Percentiles rank a stretch among this genome's conserved stretches.
Evolutionary conservation across 164 flowering plant genomes (phyloP).

Genomic region (Liriodendron chinense): DNA sequence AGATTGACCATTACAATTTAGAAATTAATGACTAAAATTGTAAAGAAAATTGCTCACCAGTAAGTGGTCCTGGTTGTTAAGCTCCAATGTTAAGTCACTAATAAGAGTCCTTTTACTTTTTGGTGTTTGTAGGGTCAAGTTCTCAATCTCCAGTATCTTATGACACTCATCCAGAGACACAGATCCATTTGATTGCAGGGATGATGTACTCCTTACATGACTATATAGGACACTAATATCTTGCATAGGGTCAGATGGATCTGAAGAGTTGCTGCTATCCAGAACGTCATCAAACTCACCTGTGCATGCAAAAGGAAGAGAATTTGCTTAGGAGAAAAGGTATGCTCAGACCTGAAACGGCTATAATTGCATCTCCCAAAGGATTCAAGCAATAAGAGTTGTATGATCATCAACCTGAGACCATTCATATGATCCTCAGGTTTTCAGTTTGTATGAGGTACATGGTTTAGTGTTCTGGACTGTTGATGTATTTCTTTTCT

Average conservation of each 20-base stretch:
- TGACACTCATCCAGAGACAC: constrained; percentile 18
- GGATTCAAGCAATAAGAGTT: not conserved
- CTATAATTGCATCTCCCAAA: not conserved
- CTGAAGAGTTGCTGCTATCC: constrained; percentile 36
- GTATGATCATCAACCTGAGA: not conserved
- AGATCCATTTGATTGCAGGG: constrained; percentile 53
- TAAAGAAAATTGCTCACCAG: constrained; percentile 50
- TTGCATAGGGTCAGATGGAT: constrained; percentile 32
- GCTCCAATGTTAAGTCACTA: constrained; percentile 57
- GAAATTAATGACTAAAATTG: not conserved
- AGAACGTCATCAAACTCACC: constrained; percentile 97
- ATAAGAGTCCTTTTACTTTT: constrained; percentile 55
- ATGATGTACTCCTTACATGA: constrained; percentile 16
- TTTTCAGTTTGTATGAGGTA: not conserved
- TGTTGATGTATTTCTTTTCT: no score
- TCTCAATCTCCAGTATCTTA: constrained; percentile 57
- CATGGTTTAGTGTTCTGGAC: not conserved
- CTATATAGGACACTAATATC: constrained; percentile 45
- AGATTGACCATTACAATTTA: not conserved
- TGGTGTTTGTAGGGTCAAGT: constrained; percentile 80
- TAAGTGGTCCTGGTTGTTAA: constrained; percentile 60
- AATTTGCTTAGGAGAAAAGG: not conserved
- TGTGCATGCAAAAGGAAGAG: constrained; percentile 24
- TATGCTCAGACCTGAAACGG: not conserved
- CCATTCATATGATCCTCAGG: not conserved